Evolutionary conservation across 306 rosid species (phyloP).

Genomic region (Vigna trinervia): DNA sequence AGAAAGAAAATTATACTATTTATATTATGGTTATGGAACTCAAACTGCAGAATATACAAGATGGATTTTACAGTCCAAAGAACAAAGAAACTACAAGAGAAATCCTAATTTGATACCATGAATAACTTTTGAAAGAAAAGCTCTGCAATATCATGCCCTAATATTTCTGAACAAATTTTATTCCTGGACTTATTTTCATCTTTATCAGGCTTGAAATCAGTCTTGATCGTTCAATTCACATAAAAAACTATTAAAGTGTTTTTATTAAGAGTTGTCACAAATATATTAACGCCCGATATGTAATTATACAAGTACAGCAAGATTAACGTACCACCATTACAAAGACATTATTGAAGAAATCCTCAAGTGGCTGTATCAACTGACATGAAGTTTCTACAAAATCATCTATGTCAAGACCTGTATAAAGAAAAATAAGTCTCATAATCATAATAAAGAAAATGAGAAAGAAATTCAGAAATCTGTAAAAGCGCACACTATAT

Average conservation of each 20-base stretch:
- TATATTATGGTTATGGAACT: neutral
- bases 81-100: neutral
- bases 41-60: slow-evolving; percentile 4
- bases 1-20: slow-evolving; percentile 38
- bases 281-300: neutral
- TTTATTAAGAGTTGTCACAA: neutral
- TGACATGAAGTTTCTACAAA: slow-evolving; percentile 76
- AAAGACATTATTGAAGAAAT: slow-evolving; percentile 82
- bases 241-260: neutral
- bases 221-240: neutral
- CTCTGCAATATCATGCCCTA: slow-evolving; percentile 3
- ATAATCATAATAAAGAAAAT: slow-evolving; percentile 12
- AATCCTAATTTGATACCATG: slow-evolving; percentile 1
- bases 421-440: slow-evolving; percentile 4
- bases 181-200: neutral
- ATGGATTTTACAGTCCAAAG: neutral
- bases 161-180: slow-evolving; percentile 3
- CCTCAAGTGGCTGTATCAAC: slow-evolving; percentile 86
- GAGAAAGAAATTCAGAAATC: neutral
- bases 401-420: slow-evolving; percentile 73
- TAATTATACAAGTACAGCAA: slow-evolving; percentile 18
- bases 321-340: slow-evolving; percentile 92
- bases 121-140: neutral
- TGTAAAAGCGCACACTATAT: neutral
- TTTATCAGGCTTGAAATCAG: neutral